Evolutionary conservation across 208 protist species (phyloP).

Genomic region (Jaenimonas drosophilae): DNA sequence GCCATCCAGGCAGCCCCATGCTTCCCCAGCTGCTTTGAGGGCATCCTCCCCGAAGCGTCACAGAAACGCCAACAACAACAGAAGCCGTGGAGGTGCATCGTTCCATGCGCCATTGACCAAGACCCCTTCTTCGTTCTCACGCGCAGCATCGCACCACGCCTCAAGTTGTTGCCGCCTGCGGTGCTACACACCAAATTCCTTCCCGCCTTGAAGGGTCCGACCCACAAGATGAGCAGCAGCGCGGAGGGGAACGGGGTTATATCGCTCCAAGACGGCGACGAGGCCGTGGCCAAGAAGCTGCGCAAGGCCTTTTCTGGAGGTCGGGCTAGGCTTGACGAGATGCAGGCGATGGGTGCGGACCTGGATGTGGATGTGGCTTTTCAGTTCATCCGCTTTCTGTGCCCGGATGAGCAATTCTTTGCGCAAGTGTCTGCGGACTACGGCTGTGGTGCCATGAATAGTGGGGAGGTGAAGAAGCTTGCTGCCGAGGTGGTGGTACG

Average conservation of each 20-base stretch:
- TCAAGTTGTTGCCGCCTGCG: slow-evolving; percentile 90
- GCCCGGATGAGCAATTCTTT: slow-evolving; percentile 92
- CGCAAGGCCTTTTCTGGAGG: slow-evolving; percentile 97
- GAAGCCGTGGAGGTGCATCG: slow-evolving; percentile 90
- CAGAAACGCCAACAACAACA: background rate
- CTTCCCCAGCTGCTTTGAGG: slow-evolving; percentile 91
- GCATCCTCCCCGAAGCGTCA: slow-evolving; percentile 62
- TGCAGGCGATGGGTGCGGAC: slow-evolving; percentile 89
- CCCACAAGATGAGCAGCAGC: slow-evolving; percentile 97
- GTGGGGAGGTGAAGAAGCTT: slow-evolving; percentile 66
- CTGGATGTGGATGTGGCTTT: slow-evolving; percentile 93
- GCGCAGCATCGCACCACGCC: slow-evolving; percentile 88
- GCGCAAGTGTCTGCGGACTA: slow-evolving; percentile 65
- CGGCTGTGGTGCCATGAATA: slow-evolving; percentile 54
- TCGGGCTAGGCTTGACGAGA: slow-evolving; percentile 92
- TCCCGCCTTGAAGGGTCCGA: slow-evolving; percentile 92
- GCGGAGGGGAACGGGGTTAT: slow-evolving; percentile 86
- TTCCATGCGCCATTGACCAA: slow-evolving; percentile 96
- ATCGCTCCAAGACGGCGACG: slow-evolving; percentile 93
- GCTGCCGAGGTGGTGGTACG: slow-evolving; percentile 55
- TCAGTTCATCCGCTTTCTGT: slow-evolving; percentile 96
- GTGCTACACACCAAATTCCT: slow-evolving; percentile 97
- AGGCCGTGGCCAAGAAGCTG: slow-evolving; percentile 93
- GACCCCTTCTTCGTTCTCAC: slow-evolving; percentile 99
- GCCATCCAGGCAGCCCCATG: slow-evolving; percentile 96